These are phyloP conservation scores for Cystobasidium tubakii DNA, from an alignment of 768 basidiomycete species.

Conservation along the genomic window DNA sequence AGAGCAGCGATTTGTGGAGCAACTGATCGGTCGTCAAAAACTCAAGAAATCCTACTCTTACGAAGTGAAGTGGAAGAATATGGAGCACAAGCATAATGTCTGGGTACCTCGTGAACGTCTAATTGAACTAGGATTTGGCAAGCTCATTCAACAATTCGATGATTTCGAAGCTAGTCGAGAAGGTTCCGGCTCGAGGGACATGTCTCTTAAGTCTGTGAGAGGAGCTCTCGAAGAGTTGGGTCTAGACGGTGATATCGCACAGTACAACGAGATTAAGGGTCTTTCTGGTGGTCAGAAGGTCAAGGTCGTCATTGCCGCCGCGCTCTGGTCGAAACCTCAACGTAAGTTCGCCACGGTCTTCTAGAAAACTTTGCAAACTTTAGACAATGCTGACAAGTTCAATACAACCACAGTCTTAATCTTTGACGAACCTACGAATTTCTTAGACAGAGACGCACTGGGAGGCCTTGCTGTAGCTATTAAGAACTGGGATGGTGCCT, in stretches of 20 bases:
- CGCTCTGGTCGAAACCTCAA: conserved; percentile 93
- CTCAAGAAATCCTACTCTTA: conserved; percentile 92
- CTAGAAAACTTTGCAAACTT: conserved; percentile 41
- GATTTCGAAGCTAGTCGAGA: conserved; percentile 93
- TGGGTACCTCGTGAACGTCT: conserved; percentile 87
- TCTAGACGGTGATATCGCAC: conserved; percentile 92
- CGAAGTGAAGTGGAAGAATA: conserved; percentile 57
- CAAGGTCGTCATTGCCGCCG: conserved; percentile 63
- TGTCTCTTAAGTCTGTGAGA: conserved; percentile 68
- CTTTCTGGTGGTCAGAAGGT: conserved; percentile 97
- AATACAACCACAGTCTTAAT: conserved; percentile 46
- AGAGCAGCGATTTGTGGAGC: conserved; percentile 79
- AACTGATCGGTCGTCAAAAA: conserved; percentile 73
- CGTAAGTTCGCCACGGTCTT: conserved; percentile 18
- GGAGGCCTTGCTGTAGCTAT: conserved; percentile 93
- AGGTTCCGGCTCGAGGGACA: conserved; percentile 86
- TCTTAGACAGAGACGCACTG: conserved; percentile 90
- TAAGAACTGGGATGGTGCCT: conserved; percentile 87
- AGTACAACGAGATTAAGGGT: conserved; percentile 93
- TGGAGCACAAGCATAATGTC: conserved; percentile 62
- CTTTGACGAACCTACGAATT: conserved; percentile 61
- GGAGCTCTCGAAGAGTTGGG: conserved; percentile 94
- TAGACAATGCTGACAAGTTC: neutral
- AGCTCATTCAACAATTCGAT: conserved; percentile 88
- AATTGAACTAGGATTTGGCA: conserved; percentile 75